Percentiles rank a stretch among this genome's conserved stretches.
Evolutionary conservation across 139 green algal genomes (phyloP).

Genomic region (Marvania coccoides): DNA sequence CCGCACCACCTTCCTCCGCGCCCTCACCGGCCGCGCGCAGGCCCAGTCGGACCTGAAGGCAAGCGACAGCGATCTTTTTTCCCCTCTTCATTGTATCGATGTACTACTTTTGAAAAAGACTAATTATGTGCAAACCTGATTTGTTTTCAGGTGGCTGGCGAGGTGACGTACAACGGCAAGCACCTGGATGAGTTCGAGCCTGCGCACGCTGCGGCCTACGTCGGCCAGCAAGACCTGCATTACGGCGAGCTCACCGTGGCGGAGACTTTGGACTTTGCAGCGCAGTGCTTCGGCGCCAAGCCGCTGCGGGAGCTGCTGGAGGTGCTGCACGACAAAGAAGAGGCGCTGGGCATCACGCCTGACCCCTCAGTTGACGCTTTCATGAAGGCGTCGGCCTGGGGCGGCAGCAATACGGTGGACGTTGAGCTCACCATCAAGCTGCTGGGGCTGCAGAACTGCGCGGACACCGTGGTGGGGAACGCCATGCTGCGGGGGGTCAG

Average conservation of each 20-base stretch:
- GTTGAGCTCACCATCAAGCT: not conserved
- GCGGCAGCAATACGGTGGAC: not conserved
- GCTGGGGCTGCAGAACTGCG: conserved; percentile 21
- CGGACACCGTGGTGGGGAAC: conserved; percentile 32
- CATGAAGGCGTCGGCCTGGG: not conserved
- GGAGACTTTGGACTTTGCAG: conserved; percentile 43
- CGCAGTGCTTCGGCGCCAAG: conserved; percentile 15
- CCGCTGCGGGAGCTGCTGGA: not conserved
- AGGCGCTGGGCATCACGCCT: conserved; percentile 4
- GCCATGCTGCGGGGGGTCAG: conserved; percentile 45
- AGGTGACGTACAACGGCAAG: conserved; percentile 54
- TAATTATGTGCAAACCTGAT: not conserved
- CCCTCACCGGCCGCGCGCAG: conserved; percentile 34
- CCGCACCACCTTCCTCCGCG: conserved; percentile 45
- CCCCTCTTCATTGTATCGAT: no score
- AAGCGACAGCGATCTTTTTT: no score
- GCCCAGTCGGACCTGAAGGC: not conserved
- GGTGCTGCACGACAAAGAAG: not conserved
- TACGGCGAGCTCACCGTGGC: conserved; percentile 40
- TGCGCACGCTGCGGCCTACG: conserved; percentile 41
- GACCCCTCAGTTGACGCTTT: conserved; percentile 4
- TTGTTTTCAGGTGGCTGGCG: not conserved
- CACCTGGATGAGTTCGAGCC: conserved; percentile 41
- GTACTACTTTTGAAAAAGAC: not conserved
- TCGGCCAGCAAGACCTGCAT: conserved; percentile 40